A percentile compares a stretch with the other conserved stretches of the same genome.
Conservation (phyloP, 2,329 filamentous ascomycete species). For the Eutypa lata region DNA sequence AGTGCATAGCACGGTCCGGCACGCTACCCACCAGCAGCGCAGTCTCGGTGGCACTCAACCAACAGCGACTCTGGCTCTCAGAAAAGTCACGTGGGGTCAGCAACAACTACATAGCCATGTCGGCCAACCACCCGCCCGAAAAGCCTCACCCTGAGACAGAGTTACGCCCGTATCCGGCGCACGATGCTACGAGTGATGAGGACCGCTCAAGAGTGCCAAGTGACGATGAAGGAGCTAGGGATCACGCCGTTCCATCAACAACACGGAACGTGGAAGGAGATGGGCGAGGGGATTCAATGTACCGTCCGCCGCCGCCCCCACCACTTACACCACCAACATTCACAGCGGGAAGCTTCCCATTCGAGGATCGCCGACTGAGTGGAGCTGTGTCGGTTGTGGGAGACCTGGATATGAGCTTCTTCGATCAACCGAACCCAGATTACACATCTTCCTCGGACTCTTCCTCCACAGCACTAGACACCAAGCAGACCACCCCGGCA, state of each 20-base stretch:
- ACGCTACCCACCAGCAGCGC: conserved; percentile 6
- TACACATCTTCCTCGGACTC: conserved; percentile 34
- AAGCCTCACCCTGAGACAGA: conserved; percentile 8
- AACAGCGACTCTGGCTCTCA: conserved; percentile 12
- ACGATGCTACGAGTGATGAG: conserved; percentile 1
- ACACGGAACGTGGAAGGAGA: conserved; percentile 20
- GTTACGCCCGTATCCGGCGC: conserved; percentile 5
- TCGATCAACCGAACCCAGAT: conserved; percentile 50
- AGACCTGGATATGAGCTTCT: conserved; percentile 36
- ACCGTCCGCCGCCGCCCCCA: conserved; percentile 31
- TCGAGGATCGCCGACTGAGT: conserved; percentile 37
- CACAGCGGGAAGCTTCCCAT: conserved; percentile 39
- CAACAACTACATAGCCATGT: conserved; percentile 23
- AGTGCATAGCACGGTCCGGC: conserved; percentile 15
- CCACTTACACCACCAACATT: conserved; percentile 46
- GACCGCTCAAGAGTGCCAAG: conserved; percentile 11
- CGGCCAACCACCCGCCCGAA: conserved; percentile 19
- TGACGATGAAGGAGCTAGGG: conserved; percentile 5
- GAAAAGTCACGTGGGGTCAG: conserved; percentile 31
- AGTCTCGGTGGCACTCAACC: conserved; percentile 8
- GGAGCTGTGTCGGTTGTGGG: conserved; percentile 30
- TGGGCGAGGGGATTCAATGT: conserved; percentile 27
- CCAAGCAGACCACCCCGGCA: conserved; percentile 24
- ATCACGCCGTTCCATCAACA: conserved; percentile 5
- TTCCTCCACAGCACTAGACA: conserved; percentile 15